These are phyloP conservation scores for Gloeophyllum trabeum DNA, from an alignment of 768 basidiomycete species.

Conservation along the genomic window DNA sequence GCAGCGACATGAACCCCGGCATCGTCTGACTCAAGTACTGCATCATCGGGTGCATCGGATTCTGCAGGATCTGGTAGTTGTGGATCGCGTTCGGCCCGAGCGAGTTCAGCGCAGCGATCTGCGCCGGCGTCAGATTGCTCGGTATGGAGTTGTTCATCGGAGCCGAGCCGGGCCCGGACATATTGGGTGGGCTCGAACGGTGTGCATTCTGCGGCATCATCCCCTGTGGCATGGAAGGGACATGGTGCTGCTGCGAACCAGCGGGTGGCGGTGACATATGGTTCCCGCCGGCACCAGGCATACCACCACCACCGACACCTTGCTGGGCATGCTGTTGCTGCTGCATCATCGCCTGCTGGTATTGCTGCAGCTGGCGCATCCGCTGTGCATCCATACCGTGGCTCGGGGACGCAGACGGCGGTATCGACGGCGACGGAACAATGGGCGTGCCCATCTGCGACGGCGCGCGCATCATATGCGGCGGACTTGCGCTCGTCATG, in stretches of 20 bases:
- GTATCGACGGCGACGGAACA: not conserved
- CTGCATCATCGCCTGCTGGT: slow-evolving; percentile 6
- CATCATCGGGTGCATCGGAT: slow-evolving; percentile 45
- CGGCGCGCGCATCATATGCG: too few relatives aligned
- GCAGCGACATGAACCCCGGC: slow-evolving; percentile 42
- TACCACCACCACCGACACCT: not conserved
- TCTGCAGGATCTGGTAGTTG: slow-evolving; percentile 36
- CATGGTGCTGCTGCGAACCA: not conserved
- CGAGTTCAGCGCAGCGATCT: slow-evolving; percentile 10
- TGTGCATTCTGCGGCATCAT: too few relatives aligned
- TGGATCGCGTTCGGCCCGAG: slow-evolving; percentile 28
- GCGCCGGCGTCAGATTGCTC: slow-evolving; percentile 6
- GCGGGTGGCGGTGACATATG: not conserved
- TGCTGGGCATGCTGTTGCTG: slow-evolving; percentile 17
- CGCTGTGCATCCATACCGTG: not conserved
- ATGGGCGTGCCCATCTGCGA: not conserved
- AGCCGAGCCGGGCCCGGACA: not conserved
- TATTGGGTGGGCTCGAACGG: slow-evolving; percentile 1
- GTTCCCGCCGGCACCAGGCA: not conserved
- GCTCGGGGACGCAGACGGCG: not conserved
- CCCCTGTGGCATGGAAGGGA: too few relatives aligned
- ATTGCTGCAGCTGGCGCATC: slow-evolving; percentile 6
- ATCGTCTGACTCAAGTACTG: slow-evolving; percentile 38
- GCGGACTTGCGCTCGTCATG: not conserved
- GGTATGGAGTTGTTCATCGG: too few relatives aligned